Evolutionary conservation across 1,284 basidiomycete genomes (phyloP).

Genomic region (Puccinia horiana): DNA sequence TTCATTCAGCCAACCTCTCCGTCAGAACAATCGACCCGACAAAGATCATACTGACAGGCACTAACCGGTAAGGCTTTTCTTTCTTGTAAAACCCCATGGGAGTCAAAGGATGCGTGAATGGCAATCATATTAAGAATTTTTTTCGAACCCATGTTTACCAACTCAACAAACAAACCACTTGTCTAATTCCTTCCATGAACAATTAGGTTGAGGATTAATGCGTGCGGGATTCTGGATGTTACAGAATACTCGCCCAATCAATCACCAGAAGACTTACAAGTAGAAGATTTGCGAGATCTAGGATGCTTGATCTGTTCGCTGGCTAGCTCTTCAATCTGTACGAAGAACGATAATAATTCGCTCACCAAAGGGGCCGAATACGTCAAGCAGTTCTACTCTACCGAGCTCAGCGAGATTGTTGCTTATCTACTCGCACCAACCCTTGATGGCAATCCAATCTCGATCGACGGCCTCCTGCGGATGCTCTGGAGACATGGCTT

Average conservation of each 20-base stretch:
- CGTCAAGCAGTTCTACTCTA: conserved; percentile 73
- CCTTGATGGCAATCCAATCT: conserved; percentile 60
- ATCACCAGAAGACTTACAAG: conserved; percentile 66
- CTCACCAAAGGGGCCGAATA: conserved; percentile 76
- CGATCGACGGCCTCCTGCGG: conserved; percentile 75
- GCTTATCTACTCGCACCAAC: conserved; percentile 76
- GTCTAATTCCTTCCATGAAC: neutral
- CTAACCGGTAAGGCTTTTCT: conserved; percentile 69
- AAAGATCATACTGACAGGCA: conserved; percentile 83
- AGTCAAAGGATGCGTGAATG: neutral
- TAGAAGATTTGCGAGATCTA: conserved; percentile 84
- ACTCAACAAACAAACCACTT: neutral
- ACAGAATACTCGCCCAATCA: conserved; percentile 72
- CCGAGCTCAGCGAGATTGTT: conserved; percentile 78
- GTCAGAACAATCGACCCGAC: conserved; percentile 80
- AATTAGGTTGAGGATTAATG: conserved; percentile 73
- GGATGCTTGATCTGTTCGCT: conserved; percentile 82
- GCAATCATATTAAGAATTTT: conserved; percentile 16
- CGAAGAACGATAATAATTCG: conserved; percentile 60
- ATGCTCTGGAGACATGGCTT: conserved; percentile 74
- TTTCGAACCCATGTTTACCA: conserved; percentile 21
- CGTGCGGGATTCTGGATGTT: conserved; percentile 82
- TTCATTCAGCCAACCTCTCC: conserved; percentile 80
- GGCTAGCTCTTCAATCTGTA: conserved; percentile 60
- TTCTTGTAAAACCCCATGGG: neutral